Conservation (phyloP, 2,329 filamentous ascomycete species). For the Claviceps sorghi region DNA sequence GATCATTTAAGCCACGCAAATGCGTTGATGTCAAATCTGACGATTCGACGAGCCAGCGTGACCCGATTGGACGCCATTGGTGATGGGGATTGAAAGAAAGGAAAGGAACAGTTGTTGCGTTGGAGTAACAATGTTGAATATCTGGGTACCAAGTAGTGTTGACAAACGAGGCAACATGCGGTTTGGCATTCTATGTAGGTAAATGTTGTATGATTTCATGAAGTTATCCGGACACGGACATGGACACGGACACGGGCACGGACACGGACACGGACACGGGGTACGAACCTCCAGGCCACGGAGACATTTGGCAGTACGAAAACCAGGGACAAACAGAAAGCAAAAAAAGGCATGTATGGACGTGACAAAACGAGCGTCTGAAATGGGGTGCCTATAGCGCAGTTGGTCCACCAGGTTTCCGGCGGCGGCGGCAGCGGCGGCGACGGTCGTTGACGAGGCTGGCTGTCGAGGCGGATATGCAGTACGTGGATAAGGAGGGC, state of each 20-base stretch:
- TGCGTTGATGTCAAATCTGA: constrained; percentile 27
- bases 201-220: not conserved
- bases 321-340: not conserved
- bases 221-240: not conserved
- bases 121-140: too few species aligned
- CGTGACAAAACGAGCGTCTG: too few species aligned
- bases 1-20: constrained; percentile 34
- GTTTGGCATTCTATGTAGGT: not conserved
- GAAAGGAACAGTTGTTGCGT: not conserved
- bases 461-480: too few species aligned
- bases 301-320: not conserved
- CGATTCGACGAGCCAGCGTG: constrained; percentile 20
- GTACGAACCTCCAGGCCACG: not conserved
- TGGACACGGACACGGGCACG: not conserved
- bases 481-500: too few species aligned
- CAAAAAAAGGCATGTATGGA: too few species aligned
- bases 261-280: not conserved
- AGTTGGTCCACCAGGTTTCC: too few species aligned
- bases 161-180: not conserved
- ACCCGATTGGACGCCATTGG: constrained; percentile 10
- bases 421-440: too few species aligned
- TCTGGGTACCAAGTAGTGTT: too few species aligned
- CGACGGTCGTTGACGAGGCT: too few species aligned
- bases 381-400: too few species aligned
- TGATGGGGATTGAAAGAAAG: not conserved